Conservation (phyloP, 2,329 filamentous ascomycete genomes). For the Colletotrichum tropicicola region DNA sequence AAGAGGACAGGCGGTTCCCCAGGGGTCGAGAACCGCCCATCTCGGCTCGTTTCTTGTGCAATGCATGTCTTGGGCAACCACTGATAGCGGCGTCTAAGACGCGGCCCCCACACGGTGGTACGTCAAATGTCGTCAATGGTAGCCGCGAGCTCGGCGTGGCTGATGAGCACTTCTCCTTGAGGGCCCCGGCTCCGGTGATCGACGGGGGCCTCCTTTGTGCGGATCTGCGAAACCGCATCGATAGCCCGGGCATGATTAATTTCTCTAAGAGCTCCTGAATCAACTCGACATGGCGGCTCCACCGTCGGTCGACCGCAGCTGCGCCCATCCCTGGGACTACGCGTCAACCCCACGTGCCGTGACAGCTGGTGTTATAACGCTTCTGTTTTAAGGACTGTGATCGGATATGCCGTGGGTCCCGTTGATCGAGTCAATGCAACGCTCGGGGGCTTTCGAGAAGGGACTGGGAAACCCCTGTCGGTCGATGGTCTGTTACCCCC, state of each 20-base stretch:
- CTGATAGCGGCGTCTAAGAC: conserved; percentile 6
- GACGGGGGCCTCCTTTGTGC: not conserved
- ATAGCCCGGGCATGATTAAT: conserved; percentile 11
- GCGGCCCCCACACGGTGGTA: conserved; percentile 1
- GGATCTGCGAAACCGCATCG: conserved; percentile 17
- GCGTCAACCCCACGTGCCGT: conserved; percentile 24
- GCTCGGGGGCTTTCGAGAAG: not conserved
- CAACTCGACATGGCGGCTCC: not conserved
- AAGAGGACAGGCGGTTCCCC: not conserved
- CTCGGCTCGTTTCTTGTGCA: conserved; percentile 9
- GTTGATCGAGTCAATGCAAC: conserved; percentile 16
- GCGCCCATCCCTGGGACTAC: conserved; percentile 8
- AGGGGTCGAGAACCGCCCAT: conserved; percentile 14
- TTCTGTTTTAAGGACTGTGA: conserved; percentile 14
- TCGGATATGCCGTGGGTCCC: not conserved
- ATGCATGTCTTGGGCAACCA: conserved; percentile 13
- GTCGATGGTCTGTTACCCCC: not conserved
- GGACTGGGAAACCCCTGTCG: conserved; percentile 4
- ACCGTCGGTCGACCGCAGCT: not conserved
- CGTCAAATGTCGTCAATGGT: conserved; percentile 7
- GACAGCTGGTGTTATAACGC: conserved; percentile 10
- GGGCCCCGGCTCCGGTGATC: conserved; percentile 1
- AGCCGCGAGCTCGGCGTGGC: conserved; percentile 12
- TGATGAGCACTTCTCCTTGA: conserved; percentile 2
- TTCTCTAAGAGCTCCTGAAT: conserved; percentile 25